phyloP scores from a whole-genome alignment of 257 asterid genomes.

The Vinca minor region DNA sequence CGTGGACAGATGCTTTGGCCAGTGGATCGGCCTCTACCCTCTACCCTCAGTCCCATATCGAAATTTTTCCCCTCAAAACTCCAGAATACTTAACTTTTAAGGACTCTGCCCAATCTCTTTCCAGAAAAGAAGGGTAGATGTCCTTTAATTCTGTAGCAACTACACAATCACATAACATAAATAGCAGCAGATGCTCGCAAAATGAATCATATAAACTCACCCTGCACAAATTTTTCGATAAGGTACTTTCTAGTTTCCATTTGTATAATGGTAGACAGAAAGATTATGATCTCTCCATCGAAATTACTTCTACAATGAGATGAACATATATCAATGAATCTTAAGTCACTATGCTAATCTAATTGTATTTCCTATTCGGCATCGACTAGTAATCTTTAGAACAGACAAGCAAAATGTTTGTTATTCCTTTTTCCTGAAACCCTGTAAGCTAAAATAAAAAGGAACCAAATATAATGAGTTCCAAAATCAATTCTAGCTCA shows the following conservation, averaged over 20 bases:
- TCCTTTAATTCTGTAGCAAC: not conserved
- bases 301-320: not conserved
- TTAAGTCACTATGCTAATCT: not conserved
- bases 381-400: too few relatives aligned
- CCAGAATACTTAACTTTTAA: too few relatives aligned
- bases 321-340: not conserved
- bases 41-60: too few relatives aligned
- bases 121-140: not conserved
- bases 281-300: not conserved
- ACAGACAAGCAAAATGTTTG: not conserved
- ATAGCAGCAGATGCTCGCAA: not conserved
- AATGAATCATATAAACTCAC: not conserved
- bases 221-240: not conserved
- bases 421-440: too few relatives aligned
- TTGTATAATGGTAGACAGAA: not conserved
- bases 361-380: not conserved
- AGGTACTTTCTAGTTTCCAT: not conserved
- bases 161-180: not conserved
- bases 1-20: too few relatives aligned
- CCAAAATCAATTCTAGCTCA: too few relatives aligned
- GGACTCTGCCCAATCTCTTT: not conserved
- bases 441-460: not conserved
- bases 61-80: too few relatives aligned
- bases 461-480: not conserved
- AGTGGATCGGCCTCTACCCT: too few relatives aligned